Percentiles rank a stretch among this genome's conserved stretches.
These are phyloP conservation scores for Dillenia turbinata DNA, from an alignment of 164 flowering plant species.

Conservation along the genomic window DNA sequence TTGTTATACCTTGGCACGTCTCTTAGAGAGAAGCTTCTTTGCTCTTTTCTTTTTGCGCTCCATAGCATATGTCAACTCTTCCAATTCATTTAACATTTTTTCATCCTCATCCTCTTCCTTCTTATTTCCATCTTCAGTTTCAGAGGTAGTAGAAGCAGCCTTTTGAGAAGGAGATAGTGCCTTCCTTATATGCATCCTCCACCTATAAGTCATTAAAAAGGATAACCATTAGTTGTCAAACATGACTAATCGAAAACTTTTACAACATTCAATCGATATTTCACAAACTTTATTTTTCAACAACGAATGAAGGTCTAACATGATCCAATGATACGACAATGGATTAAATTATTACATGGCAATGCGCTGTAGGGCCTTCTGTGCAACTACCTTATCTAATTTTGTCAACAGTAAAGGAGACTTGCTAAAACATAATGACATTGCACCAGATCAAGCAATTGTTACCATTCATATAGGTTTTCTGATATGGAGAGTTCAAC, in stretches of 20 bases:
- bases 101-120: constrained; percentile 62
- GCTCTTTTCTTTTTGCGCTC: constrained; percentile 77
- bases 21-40: constrained; percentile 65
- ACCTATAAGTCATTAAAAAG: constrained; percentile 29
- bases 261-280: too few relatives aligned
- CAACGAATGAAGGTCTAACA: not conserved
- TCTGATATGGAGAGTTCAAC: too few relatives aligned
- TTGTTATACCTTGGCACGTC: constrained; percentile 65
- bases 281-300: not conserved
- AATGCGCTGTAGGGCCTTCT: too few relatives aligned
- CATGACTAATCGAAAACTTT: too few relatives aligned
- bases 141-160: constrained; percentile 21
- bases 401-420: too few relatives aligned
- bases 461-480: too few relatives aligned
- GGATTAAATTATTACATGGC: too few relatives aligned
- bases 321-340: too few relatives aligned
- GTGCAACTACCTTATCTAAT: too few relatives aligned
- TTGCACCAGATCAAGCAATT: too few relatives aligned
- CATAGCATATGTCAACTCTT: constrained; percentile 74
- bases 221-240: too few relatives aligned
- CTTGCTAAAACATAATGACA: too few relatives aligned
- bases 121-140: constrained; percentile 26
- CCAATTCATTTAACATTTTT: constrained; percentile 79
- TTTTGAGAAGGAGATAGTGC: constrained; percentile 54
- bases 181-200: constrained; percentile 80